Base-by-base conservation (phyloP, 164 flowering plant genomes). In the Macadamia integrifolia region DNA sequence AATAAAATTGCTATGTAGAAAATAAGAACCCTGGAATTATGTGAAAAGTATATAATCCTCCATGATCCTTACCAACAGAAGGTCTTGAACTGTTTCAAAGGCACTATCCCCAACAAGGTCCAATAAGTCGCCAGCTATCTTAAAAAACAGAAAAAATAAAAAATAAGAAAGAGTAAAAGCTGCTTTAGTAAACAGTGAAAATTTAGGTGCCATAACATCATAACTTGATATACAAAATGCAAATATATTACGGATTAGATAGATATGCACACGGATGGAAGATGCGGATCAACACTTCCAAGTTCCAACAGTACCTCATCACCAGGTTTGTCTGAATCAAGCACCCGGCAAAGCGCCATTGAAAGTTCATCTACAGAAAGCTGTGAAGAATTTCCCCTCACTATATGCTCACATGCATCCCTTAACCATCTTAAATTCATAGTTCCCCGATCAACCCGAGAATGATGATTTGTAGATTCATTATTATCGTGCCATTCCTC, bases 81-180 rank as follows among this genome's bases (percentile, higher is more conserved):
- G 89, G 64, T 92, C 93, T 78, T 95, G 98, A 64, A 95, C 89
- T 31, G 81, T 87, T 78, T 92, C 97, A 79, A 95, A 95, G 40
- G 97, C 87, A 70, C 83, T 59, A 72, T 92, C 96, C 56, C 99
- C 99, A 66, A 85, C 92, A 75, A 95, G 93, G 81, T 95, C 99
- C 83, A 95, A 78, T 61, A 95, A 75, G 67, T 92, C 98, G 56
- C 94, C 89, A 65, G 99, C 99, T 52, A 95, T 88, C 99, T 95
- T 66, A 70, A 84, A 35, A 49, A 18, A 28, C 40, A 40, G 48
- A 4, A 53, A 14, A 17, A 23, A 23, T 23, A 23, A 23, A 23
- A 23, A 23, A 23, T 23, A 23, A 23, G 23, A 23, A 23, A 23
- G 23, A 23, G 23, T 23, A 23, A 23, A 23, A 23, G 23, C 23